phyloP scores from a whole-genome alignment of 768 basidiomycete species.

The Phlebiopsis flavidoalba region DNA sequence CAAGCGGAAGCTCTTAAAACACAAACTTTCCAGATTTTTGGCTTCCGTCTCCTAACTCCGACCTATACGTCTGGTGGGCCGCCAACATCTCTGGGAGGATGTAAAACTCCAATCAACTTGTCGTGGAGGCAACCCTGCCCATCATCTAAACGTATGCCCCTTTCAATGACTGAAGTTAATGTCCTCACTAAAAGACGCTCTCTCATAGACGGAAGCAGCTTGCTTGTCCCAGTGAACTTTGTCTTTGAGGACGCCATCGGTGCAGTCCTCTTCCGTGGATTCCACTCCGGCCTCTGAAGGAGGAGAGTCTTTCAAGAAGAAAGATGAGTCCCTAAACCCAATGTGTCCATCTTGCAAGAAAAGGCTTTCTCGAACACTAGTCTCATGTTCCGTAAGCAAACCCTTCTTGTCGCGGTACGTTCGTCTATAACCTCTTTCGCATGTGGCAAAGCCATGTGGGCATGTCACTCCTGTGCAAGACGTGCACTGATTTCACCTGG shows the following conservation, averaged over 20 bases:
- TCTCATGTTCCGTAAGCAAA: constrained; percentile 51
- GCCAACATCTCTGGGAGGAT: constrained; percentile 65
- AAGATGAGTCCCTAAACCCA: constrained; percentile 52
- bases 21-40: constrained; percentile 96
- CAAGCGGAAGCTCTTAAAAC: constrained; percentile 79
- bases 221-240: constrained; percentile 77
- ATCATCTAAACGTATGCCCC: constrained; percentile 70
- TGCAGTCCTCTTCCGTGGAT: constrained; percentile 21
- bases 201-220: constrained; percentile 70
- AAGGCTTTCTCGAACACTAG: constrained; percentile 73
- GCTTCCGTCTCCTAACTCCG: constrained; percentile 88
- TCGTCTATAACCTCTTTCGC: not conserved
- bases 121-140: constrained; percentile 72
- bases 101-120: constrained; percentile 88
- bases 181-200: too few species aligned
- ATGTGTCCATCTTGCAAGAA: constrained; percentile 91
- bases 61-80: constrained; percentile 61
- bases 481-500: constrained; percentile 80
- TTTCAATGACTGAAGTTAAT: constrained; percentile 1
- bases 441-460: constrained; percentile 82
- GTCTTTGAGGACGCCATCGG: constrained; percentile 42
- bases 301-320: constrained; percentile 26
- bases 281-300: constrained; percentile 35
- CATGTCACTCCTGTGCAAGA: constrained; percentile 92
- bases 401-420: not conserved